Evolutionary conservation across 2,329 filamentous ascomycete genomes (phyloP).

Genomic region (Curvularia hawaiiensis): DNA sequence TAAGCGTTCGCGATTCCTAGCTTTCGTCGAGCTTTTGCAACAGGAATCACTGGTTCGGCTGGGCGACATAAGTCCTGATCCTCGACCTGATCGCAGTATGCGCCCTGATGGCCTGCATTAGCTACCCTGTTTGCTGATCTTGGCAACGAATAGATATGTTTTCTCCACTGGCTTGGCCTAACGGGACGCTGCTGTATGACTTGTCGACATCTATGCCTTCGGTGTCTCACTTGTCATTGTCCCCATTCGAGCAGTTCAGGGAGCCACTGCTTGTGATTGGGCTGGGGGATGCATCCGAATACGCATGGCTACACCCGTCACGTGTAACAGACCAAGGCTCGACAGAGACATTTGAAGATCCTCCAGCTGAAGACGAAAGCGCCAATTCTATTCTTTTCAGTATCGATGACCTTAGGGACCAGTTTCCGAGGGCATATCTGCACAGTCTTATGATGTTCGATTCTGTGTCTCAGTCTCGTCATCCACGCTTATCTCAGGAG

Average conservation of each 20-base stretch:
- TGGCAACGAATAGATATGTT: constrained; percentile 74
- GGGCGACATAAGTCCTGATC: constrained; percentile 84
- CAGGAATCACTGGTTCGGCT: constrained; percentile 81
- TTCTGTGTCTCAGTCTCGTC: constrained; percentile 52
- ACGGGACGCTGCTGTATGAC: constrained; percentile 86
- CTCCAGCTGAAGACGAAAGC: constrained; percentile 31
- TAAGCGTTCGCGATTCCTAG: constrained; percentile 77
- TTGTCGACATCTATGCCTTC: constrained; percentile 79
- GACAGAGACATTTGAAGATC: constrained; percentile 15
- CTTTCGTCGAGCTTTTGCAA: constrained; percentile 78
- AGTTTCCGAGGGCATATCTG: constrained; percentile 75
- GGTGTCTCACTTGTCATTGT: constrained; percentile 77
- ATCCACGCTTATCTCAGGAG: constrained; percentile 62
- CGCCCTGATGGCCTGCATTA: constrained; percentile 23
- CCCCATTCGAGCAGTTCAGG: constrained; percentile 88
- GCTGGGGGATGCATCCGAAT: constrained; percentile 79
- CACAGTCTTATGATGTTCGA: constrained; percentile 85
- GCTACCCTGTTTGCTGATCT: constrained; percentile 39
- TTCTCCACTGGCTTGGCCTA: constrained; percentile 85
- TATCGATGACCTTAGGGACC: constrained; percentile 71
- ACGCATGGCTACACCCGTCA: constrained; percentile 51
- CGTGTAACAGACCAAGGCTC: constrained; percentile 26
- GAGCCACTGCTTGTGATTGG: constrained; percentile 84
- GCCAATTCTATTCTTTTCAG: constrained; percentile 60
- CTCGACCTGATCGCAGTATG: constrained; percentile 83